Conservation (phyloP, 2,329 filamentous ascomycete species). For the Aspergillus novoparasiticus region DNA sequence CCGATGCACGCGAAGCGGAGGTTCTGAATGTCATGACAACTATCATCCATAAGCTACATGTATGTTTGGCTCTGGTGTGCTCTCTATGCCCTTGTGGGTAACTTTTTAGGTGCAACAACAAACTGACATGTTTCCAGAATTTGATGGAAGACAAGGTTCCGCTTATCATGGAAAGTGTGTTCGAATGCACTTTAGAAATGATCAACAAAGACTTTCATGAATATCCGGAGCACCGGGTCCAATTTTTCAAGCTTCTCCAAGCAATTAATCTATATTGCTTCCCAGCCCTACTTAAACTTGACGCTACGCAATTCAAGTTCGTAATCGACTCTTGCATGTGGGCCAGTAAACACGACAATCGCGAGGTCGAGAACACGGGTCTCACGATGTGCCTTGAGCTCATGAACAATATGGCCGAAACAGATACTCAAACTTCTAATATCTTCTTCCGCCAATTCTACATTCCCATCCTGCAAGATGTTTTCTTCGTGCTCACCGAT, state of each 20-base stretch:
- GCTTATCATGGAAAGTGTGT: slow-evolving; percentile 96
- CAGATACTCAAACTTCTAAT: slow-evolving; percentile 81
- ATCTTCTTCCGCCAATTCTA: slow-evolving; percentile 99
- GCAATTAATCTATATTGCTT: slow-evolving; percentile 98
- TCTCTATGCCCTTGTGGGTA: background rate
- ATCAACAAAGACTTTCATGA: slow-evolving; percentile 99
- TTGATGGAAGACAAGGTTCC: slow-evolving; percentile 99
- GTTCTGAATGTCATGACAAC: slow-evolving; percentile 97
- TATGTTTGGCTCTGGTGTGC: slow-evolving; percentile 57
- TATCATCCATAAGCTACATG: slow-evolving; percentile 93
- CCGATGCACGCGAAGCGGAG: slow-evolving; percentile 92
- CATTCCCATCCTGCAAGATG: slow-evolving; percentile 90
- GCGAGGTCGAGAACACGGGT: slow-evolving; percentile 93
- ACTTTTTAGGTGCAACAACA: background rate
- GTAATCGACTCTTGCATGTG: slow-evolving; percentile 99
- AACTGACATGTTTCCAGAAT: slow-evolving; percentile 57
- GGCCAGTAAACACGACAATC: slow-evolving; percentile 99
- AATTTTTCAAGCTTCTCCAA: slow-evolving; percentile 96
- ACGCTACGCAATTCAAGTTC: slow-evolving; percentile 97
- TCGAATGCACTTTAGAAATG: slow-evolving; percentile 98
- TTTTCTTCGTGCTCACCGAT: slow-evolving; percentile 97
- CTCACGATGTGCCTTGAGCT: slow-evolving; percentile 98
- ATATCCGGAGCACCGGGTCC: slow-evolving; percentile 97
- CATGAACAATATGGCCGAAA: slow-evolving; percentile 95
- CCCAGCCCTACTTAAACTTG: slow-evolving; percentile 88